Percentiles rank a stretch among this genome's conserved stretches.
Evolutionary conservation across 345 rosid species (phyloP).

Genomic region (Psidium friedrichsthalianum): DNA sequence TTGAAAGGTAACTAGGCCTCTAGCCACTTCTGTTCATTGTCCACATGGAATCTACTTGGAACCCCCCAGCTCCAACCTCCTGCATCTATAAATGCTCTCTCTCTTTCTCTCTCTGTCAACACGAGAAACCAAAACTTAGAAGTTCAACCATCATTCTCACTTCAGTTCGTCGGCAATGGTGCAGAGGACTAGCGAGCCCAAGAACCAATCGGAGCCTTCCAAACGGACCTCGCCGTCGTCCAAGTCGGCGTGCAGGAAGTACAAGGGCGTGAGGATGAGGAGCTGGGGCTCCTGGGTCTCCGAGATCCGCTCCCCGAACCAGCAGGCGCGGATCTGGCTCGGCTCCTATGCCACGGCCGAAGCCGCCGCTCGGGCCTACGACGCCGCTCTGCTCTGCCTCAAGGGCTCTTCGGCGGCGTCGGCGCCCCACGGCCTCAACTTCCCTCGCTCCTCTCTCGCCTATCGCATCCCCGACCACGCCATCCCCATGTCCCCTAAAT

Average conservation of each 20-base stretch:
- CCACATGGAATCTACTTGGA: background rate
- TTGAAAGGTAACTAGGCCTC: background rate
- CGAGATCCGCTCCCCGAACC: constrained; percentile 95
- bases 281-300: constrained; percentile 99
- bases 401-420: constrained; percentile 43
- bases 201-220: background rate
- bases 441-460: constrained; percentile 26
- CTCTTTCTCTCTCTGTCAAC: background rate
- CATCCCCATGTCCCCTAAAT: constrained; percentile 51
- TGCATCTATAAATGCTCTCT: background rate
- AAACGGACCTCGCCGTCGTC: background rate
- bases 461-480: background rate
- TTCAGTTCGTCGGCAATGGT: background rate
- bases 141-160: background rate
- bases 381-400: constrained; percentile 89
- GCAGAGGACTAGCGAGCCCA: background rate
- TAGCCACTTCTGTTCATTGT: background rate
- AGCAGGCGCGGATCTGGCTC: constrained; percentile 92
- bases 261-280: constrained; percentile 95
- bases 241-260: constrained; percentile 29
- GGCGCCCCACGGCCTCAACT: constrained; percentile 48
- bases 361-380: constrained; percentile 97
- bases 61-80: background rate
- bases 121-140: background rate
- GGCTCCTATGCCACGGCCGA: constrained; percentile 94